phyloP scores from a whole-genome alignment of 1,139 yeast species.

The Taiozyma sp. region DNA sequence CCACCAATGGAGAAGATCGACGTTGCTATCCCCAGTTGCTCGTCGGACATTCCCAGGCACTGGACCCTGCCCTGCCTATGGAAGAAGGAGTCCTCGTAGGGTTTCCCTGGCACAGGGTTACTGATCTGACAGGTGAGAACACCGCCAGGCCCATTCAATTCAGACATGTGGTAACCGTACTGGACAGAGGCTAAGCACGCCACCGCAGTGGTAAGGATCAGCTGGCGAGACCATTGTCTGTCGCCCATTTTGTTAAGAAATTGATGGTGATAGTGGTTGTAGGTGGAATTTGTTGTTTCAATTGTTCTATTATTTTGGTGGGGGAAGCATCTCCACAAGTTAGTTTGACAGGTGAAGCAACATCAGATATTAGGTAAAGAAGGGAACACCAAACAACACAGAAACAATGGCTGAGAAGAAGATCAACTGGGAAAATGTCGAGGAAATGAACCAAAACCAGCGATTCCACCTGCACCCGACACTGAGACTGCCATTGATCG shows the following conservation, averaged over 20 bases:
- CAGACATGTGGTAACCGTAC: conserved; percentile 88
- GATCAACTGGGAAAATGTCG: not conserved
- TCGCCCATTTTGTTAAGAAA: not conserved
- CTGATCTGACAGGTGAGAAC: conserved; percentile 44
- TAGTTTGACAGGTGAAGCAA: not conserved
- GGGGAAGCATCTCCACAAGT: not conserved
- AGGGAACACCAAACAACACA: too few species aligned
- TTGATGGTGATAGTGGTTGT: not conserved
- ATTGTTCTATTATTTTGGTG: too few species aligned
- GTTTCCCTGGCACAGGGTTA: conserved; percentile 22
- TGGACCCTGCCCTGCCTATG: conserved; percentile 27
- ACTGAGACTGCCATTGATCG: conserved; percentile 33
- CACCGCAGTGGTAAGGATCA: conserved; percentile 32
- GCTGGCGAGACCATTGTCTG: conserved; percentile 5
- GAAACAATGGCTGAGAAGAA: not conserved
- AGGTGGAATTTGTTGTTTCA: too few species aligned
- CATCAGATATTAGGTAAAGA: too few species aligned
- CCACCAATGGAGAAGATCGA: conserved; percentile 88
- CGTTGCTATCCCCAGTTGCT: conserved; percentile 74
- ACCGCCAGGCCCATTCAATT: conserved; percentile 76
- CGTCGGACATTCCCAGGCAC: conserved; percentile 59
- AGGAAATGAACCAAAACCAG: conserved; percentile 19
- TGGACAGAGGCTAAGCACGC: conserved; percentile 75
- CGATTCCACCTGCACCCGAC: conserved; percentile 36
- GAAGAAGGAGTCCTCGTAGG: conserved; percentile 22